Base-by-base conservation (phyloP, 1,139 yeast genomes). In the Meyerozyma smithsonii region DNA sequence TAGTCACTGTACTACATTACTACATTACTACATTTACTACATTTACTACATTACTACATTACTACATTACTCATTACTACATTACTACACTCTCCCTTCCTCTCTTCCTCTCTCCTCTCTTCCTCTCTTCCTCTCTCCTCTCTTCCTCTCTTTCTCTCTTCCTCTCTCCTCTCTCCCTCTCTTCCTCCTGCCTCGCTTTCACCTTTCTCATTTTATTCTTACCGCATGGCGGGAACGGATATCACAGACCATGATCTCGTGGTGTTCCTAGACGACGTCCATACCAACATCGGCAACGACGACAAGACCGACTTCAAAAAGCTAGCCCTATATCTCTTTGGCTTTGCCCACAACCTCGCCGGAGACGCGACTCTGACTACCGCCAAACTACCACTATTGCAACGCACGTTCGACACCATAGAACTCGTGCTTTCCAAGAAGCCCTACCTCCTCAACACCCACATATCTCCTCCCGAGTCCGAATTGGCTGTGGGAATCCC, bases 261-360 rank as follows among this genome's bases (percentile, higher is more conserved):
- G n/a, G 50, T 50, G 41, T 70, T 71, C 42, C 54, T 71, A 14
- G 52, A 56, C 30, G 77, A 71, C 40, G 61, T 71, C 23, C 59
- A 60, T 38, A 49, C 48, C 32, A 65, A 66, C 42, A 58, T 69
- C 37, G 49, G 57, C 36, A 54, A 55, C 35, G 64, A 64, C 42
- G 67, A 63, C 32, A 46, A 49, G 23, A 57, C 68, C 5, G 72
- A 70, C 48, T 69, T 67, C 48, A 61, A 61, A 43, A 64, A 64
- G 44, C 49, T 69, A 38, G 45, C 59, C 19, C 50, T 69, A 12
- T 67, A 64, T 40, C 51, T 70, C 24, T 57, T 65, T 41, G 60
- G 59, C 15, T 66, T 67, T 43, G 50, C 66, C 33, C 48, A 58
- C 37, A 58, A 57, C 15, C 55, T 56, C 37, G 49, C 64, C 19